Evolutionary conservation across 139 green algal genomes (phyloP).

Genomic region (Closterium sp.): DNA sequence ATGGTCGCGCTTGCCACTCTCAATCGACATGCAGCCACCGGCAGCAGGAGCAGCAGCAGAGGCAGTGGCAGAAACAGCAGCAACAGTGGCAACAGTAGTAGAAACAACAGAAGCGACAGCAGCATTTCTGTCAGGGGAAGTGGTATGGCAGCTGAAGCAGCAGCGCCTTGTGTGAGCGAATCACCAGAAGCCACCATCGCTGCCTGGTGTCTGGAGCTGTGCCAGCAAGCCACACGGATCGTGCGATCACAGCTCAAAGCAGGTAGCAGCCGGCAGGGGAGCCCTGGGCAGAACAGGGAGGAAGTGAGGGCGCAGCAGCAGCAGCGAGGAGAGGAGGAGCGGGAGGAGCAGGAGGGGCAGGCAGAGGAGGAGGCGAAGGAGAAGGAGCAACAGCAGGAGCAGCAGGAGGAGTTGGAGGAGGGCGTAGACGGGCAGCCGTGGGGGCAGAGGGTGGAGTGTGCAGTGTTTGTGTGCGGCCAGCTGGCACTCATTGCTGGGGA

Average conservation of each 20-base stretch:
- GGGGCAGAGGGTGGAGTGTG: neutral
- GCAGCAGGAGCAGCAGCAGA: neutral
- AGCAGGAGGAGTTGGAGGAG: neutral
- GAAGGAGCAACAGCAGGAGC: neutral
- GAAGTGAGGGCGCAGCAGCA: neutral
- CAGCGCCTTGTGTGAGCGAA: neutral
- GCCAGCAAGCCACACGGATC: neutral
- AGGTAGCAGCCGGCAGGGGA: neutral
- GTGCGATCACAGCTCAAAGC: neutral
- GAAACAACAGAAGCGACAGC: no score
- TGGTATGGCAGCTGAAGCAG: neutral
- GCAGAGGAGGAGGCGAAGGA: neutral
- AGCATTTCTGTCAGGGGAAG: neutral
- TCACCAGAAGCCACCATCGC: neutral
- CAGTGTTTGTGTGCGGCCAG: neutral
- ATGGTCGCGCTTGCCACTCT: neutral
- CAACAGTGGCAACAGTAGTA: neutral
- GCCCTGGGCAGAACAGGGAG: neutral
- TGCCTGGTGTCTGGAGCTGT: neutral
- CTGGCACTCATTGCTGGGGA: neutral
- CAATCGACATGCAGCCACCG: neutral
- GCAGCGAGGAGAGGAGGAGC: neutral
- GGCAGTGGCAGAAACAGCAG: neutral
- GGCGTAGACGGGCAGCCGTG: neutral
- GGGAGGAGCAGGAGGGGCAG: neutral